These are phyloP conservation scores for Meredithiella fracta DNA, from an alignment of 2,329 filamentous ascomycete species.

Conservation along the genomic window DNA sequence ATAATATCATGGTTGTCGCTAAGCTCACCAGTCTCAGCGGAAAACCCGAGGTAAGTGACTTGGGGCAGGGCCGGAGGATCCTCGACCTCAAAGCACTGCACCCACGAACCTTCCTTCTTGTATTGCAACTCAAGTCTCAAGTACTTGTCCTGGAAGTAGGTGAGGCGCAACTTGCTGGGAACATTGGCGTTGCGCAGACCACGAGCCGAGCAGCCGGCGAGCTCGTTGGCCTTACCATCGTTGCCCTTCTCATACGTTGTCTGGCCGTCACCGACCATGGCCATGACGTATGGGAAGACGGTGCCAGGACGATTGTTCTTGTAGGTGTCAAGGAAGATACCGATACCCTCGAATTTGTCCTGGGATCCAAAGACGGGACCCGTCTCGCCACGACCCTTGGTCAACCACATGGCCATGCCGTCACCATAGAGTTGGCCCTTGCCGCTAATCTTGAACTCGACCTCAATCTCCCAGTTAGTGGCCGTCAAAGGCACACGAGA, in stretches of 20 bases:
- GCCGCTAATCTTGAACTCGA: slow-evolving; percentile 89
- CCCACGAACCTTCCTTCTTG: slow-evolving; percentile 79
- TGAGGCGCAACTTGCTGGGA: slow-evolving; percentile 73
- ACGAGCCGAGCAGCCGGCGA: slow-evolving; percentile 87
- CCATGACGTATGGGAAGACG: slow-evolving; percentile 96
- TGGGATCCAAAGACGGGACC: slow-evolving; percentile 77
- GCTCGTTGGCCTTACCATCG: slow-evolving; percentile 83
- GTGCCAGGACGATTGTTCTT: slow-evolving; percentile 97
- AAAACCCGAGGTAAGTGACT: slow-evolving; percentile 59
- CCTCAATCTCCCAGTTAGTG: slow-evolving; percentile 96
- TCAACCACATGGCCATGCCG: slow-evolving; percentile 96
- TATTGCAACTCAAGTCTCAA: slow-evolving; percentile 87
- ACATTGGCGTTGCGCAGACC: slow-evolving; percentile 67
- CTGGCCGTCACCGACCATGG: slow-evolving; percentile 86
- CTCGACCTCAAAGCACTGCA: slow-evolving; percentile 65
- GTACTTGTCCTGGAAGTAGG: slow-evolving; percentile 92
- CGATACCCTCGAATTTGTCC: slow-evolving; percentile 85
- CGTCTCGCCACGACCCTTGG: slow-evolving; percentile 66
- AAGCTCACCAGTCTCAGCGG: slow-evolving; percentile 85
- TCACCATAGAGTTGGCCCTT: slow-evolving; percentile 84
- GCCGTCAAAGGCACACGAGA: slow-evolving; percentile 87
- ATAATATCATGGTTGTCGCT: slow-evolving; percentile 97
- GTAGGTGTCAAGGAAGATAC: slow-evolving; percentile 95
- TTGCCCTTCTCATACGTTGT: slow-evolving; percentile 82
- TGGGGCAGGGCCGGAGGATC: slow-evolving; percentile 61